Base-by-base conservation (phyloP, 345 rosid species). In the Citrus inodora region DNA sequence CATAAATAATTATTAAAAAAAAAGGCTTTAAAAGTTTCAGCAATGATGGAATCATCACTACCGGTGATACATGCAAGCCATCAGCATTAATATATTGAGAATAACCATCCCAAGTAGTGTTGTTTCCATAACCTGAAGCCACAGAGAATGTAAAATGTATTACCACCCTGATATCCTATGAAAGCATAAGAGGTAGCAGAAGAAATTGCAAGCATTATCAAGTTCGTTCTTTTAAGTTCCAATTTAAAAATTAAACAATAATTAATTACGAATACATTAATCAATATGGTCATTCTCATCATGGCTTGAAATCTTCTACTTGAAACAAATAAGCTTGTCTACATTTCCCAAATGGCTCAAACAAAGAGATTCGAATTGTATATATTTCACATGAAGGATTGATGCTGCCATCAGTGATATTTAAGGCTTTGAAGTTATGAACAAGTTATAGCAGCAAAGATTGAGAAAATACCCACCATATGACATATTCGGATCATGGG, bases 61-160 rank as follows among this genome's bases (percentile, higher is more conserved):
- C 95, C 66, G 83, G 90, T 58, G 95, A 81, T 21, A 89, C 61
- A 80, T 89, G 90, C 81, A 88, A 17, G 71, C 86, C 89, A 78
- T 91, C 92, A 78, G 86, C 79, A 74, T 78, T 83, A 74, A 82
- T 80, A 82, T 84, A 88, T 51, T 76, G 87, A 77, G 90, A 60
- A 79, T 88, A 88, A 27, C 87, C 87, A 86, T 84, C 89, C 91
- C 89, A 89, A 60, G 76, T 24, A 21, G 76, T 83, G 51, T 56
- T 78, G 38, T 86, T 85, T 59, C 87, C 84, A 82, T 88, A 87
- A 55, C 87, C 93, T 89, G 83, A 78, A 77, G 48, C 27, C 80
- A 71, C 60, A 72, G 51, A 81, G 60, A 70, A 70, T 48, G 71
- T 42, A 33, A 58, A 38, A 51, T 2, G 19, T 19, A 70, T 22